phyloP scores from a whole-genome alignment of 2,329 filamentous ascomycete species.

The Graphilbum sp. region DNA sequence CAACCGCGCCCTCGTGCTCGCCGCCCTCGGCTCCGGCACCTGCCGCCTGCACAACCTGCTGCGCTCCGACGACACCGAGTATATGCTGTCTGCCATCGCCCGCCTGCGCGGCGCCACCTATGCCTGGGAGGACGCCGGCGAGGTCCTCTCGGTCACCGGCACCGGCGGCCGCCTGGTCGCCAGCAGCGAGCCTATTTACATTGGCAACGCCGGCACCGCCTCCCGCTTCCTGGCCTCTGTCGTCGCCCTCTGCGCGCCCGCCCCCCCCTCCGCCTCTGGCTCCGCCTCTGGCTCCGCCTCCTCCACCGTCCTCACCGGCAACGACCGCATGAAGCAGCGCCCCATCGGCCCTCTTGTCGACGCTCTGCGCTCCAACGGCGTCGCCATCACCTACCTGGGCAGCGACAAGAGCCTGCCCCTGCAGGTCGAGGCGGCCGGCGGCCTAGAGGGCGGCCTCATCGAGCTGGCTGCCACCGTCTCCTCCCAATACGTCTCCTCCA shows the following conservation, averaged over 20 bases:
- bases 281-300: constrained; percentile 20
- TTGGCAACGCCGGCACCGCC: constrained; percentile 92
- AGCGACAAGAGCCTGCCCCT: constrained; percentile 72
- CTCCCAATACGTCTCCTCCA: constrained; percentile 96
- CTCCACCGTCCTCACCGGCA: constrained; percentile 76
- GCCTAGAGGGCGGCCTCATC: constrained; percentile 73
- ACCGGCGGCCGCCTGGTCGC: constrained; percentile 77
- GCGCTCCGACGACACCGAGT: constrained; percentile 92
- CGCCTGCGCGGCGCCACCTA: constrained; percentile 76
- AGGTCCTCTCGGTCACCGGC: constrained; percentile 73
- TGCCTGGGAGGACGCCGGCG: constrained; percentile 88
- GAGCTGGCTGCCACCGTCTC: constrained; percentile 89
- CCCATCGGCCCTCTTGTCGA: constrained; percentile 90
- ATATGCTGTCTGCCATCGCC: constrained; percentile 86
- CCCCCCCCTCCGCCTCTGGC: constrained; percentile 14
- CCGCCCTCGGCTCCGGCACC: constrained; percentile 70
- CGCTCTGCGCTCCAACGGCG: constrained; percentile 71
- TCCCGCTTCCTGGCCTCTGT: constrained; percentile 91
- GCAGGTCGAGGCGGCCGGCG: constrained; percentile 64
- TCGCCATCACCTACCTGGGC: constrained; percentile 74
- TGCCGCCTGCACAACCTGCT: constrained; percentile 85
- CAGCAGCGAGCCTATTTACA: constrained; percentile 62
- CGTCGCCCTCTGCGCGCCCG: constrained; percentile 61
- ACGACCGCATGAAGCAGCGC: constrained; percentile 87
- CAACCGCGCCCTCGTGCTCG: constrained; percentile 85